Evolutionary conservation across 2,329 filamentous ascomycete genomes (phyloP).

Genomic region (Ceratocystis harringtonii): DNA sequence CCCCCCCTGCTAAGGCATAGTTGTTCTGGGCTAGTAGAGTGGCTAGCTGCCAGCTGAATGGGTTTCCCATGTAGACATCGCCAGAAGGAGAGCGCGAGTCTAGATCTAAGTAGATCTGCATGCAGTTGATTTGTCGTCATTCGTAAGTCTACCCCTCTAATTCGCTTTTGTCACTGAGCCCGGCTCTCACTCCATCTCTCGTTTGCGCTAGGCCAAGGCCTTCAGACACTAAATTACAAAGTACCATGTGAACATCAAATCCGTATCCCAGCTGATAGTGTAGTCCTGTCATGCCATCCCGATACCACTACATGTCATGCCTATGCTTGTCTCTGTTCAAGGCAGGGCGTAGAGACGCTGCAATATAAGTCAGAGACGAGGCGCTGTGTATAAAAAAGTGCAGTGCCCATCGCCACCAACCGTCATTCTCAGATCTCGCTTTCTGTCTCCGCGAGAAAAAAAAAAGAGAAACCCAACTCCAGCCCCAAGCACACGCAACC

Average conservation of each 20-base stretch:
- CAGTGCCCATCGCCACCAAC: no score
- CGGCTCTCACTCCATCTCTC: not conserved
- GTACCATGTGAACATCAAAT: not conserved
- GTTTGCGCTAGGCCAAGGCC: not conserved
- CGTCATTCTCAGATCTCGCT: no score
- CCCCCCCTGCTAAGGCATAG: not conserved
- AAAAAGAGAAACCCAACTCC: not conserved
- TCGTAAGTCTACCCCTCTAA: constrained; percentile 9
- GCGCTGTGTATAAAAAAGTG: no score
- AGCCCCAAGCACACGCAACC: not conserved
- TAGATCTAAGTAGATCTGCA: not conserved
- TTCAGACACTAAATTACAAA: not conserved
- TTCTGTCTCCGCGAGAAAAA: no score
- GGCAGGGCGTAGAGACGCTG: not conserved
- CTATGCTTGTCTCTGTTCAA: not conserved
- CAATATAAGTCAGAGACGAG: not conserved
- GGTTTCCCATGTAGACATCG: not conserved
- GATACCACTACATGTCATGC: not conserved
- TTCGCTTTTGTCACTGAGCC: constrained; percentile 1
- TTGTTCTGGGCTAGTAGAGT: not conserved
- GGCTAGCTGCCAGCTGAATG: not conserved
- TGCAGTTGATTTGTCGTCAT: not conserved
- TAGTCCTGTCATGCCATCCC: not conserved
- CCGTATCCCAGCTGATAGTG: not conserved
- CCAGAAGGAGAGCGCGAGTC: not conserved